Evolutionary conservation across 345 rosid genomes (phyloP), one percentile per base, ranked within the genome.

Genomic region (Noccaea bulbosa): DNA sequence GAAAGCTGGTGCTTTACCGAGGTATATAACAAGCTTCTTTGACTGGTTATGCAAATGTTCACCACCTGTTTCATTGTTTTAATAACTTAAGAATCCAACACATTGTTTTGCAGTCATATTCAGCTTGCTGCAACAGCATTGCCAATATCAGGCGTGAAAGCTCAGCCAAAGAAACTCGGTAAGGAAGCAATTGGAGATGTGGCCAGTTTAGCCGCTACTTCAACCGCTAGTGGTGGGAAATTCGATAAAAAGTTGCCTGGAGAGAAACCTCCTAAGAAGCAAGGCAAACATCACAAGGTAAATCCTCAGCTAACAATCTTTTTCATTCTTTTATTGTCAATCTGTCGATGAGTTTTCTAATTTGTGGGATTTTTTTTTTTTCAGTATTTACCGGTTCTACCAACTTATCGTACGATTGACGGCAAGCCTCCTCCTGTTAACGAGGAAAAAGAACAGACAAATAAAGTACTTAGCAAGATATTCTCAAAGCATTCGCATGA

Each of bases 151-250:
- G 98, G 97, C 72, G 81, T 83, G 12, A 85, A 84, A 68, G 76
- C 82, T 69, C 87, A 84, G 67, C 81, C 89, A 14, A 81, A 83
- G 78, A 91, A 86, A 78, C 22, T 88, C 15, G 78, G 80, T 45
- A 93, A 85, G 84, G 86, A 89, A 38, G 97, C 78, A 43, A 81
- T 91, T 40, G 87, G 90, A 35, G 83, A 81, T 54, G 97, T 89
- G 5, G 99, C 97, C 35, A 95, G 99, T 77, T 79, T 89, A 69
- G 99, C 94, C 20, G 84, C 93, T 5, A 82, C 93, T 22, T 84
- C 97, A 60, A 93, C 97, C 11, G 97, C 93, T 39, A 93, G 97
- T 74, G 97, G 96, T 62, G 97, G 98, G 40, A 93, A 93, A 83
- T 94, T 94, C 39, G 99, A 93, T 78, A 91, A 85, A 77, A 93